A percentile compares a stretch with the other conserved stretches of the same genome.
These are phyloP conservation scores for Cladosporium colombiae DNA, from an alignment of 2,329 filamentous ascomycete genomes.

Conservation along the genomic window DNA sequence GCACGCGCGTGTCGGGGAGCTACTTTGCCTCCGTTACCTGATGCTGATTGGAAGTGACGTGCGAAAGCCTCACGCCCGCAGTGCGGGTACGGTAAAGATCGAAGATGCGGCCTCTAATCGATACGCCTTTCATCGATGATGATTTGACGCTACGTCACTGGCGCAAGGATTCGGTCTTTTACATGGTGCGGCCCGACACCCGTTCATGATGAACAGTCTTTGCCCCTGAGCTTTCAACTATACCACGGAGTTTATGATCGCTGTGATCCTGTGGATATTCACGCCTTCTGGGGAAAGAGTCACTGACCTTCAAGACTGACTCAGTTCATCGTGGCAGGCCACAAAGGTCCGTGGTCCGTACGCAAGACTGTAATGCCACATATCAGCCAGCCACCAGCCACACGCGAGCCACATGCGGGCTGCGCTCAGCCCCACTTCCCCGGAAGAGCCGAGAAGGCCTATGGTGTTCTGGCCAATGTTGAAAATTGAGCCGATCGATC, in stretches of 20 bases:
- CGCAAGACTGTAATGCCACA: too few relatives aligned
- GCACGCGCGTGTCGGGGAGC: not conserved
- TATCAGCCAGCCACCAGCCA: too few relatives aligned
- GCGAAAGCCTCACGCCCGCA: not conserved
- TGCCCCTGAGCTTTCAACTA: too few relatives aligned
- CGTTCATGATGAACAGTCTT: not conserved
- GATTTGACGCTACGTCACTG: not conserved
- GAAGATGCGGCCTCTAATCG: not conserved
- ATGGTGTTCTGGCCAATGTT: not conserved
- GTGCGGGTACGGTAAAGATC: not conserved
- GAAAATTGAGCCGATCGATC: not conserved
- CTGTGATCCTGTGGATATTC: too few relatives aligned
- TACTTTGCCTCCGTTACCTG: not conserved
- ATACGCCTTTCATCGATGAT: not conserved
- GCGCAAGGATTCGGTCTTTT: not conserved
- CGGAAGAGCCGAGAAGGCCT: not conserved
- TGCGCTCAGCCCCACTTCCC: not conserved
- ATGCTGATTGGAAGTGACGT: not conserved
- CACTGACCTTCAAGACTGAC: too few relatives aligned
- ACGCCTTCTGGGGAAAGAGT: too few relatives aligned
- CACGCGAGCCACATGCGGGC: too few relatives aligned
- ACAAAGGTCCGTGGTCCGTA: too few relatives aligned
- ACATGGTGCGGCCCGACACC: conserved; percentile 1
- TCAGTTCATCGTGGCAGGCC: too few relatives aligned
- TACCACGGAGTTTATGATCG: too few relatives aligned